These are phyloP conservation scores for Aspergillus leporis DNA, from an alignment of 495 filamentous ascomycete species.

Conservation along the genomic window DNA sequence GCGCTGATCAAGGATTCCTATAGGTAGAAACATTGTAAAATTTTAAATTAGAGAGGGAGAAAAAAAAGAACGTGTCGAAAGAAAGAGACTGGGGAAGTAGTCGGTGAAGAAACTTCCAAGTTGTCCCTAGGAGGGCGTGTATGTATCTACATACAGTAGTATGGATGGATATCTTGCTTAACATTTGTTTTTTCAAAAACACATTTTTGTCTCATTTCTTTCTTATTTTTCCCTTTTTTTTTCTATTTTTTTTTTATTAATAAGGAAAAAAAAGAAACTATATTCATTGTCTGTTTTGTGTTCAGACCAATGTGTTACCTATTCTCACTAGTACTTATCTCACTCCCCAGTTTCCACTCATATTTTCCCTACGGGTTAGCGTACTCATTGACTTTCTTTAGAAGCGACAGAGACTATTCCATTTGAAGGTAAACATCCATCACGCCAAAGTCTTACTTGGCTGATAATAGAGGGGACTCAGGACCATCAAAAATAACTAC, in stretches of 20 bases:
- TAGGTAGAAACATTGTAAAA: not conserved
- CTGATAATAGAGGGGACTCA: not conserved
- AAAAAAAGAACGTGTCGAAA: not conserved
- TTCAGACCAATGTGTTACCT: not conserved
- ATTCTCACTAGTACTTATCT: not conserved
- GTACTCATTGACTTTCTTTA: not conserved
- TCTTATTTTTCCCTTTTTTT: not conserved
- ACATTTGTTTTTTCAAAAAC: too few species aligned
- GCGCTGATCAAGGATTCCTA: not conserved
- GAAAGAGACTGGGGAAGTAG: not conserved
- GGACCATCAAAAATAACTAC: not conserved
- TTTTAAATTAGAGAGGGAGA: not conserved
- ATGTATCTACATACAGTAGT: not conserved
- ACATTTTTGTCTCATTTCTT: not conserved
- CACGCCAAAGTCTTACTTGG: not conserved
- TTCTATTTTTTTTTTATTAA: not conserved
- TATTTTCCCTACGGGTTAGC: not conserved
- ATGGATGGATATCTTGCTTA: too few species aligned
- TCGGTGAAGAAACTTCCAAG: not conserved
- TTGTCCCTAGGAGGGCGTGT: not conserved
- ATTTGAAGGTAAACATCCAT: not conserved
- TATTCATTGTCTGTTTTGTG: conserved; percentile 1
- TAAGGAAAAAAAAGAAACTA: not conserved
- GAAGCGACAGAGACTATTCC: not conserved
- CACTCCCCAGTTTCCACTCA: not conserved